A percentile compares a stretch with the other conserved stretches of the same genome.
Conservation (phyloP, 1,284 basidiomycete genomes). For the Leccinum colubrinum region DNA sequence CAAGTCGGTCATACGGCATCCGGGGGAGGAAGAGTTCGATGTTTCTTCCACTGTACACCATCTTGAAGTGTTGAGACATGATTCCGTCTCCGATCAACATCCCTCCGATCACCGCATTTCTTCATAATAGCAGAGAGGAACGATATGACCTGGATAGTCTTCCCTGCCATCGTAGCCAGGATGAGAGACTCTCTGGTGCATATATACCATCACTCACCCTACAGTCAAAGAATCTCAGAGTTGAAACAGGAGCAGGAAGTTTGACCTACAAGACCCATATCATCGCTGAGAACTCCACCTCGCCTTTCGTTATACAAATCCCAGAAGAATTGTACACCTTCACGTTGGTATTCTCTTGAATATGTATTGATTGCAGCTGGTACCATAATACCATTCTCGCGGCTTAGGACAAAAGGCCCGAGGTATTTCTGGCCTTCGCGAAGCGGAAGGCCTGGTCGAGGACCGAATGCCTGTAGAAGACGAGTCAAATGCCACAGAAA, state of each 20-base stretch:
- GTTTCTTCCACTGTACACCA: constrained; percentile 48
- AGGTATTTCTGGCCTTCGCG: constrained; percentile 40
- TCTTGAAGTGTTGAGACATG: constrained; percentile 67
- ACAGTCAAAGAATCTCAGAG: constrained; percentile 6
- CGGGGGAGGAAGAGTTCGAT: constrained; percentile 57
- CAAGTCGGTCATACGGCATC: constrained; percentile 77
- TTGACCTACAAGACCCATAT: constrained; percentile 79
- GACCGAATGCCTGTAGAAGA: too few relatives aligned
- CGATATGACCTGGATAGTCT: constrained; percentile 87
- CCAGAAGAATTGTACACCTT: constrained; percentile 79
- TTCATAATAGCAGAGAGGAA: constrained; percentile 86
- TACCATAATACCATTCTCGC: constrained; percentile 46
- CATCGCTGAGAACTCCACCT: constrained; percentile 82
- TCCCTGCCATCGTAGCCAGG: constrained; percentile 42
- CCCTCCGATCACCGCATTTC: constrained; percentile 64
- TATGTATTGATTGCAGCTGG: constrained; percentile 77
- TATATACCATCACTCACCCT: constrained; percentile 21
- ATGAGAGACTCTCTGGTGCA: background rate
- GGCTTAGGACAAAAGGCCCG: constrained; percentile 49
- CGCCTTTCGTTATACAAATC: constrained; percentile 56
- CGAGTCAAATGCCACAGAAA: too few relatives aligned
- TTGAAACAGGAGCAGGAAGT: background rate
- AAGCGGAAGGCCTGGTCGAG: constrained; percentile 35
- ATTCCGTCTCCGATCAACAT: constrained; percentile 58
- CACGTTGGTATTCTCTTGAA: constrained; percentile 81